Base-by-base conservation (phyloP, 192 early-diverging fungal genomes). In the Haplosporangium gracile region DNA sequence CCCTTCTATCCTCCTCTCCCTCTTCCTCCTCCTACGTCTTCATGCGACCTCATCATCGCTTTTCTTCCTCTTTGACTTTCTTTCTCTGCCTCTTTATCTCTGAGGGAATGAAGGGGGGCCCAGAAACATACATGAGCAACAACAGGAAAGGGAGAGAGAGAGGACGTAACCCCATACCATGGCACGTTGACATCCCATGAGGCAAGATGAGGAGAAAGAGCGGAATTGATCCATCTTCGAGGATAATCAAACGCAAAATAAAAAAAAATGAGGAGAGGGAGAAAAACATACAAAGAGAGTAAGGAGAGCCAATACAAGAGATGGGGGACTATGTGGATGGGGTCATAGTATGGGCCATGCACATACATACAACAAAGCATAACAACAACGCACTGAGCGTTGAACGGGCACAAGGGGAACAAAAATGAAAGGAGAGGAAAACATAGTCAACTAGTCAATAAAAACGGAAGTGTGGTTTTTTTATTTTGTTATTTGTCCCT, bases 171-270 rank as follows among this genome's bases (percentile, higher is more conserved):
- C 29, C 60, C 13, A 15, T 10, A 65, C 29, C 60, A 34, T 65
- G 26, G 29, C 60, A 32, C 29, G 60, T 34, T 65, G 60, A 65
- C 26, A 63, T 65, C n/a, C 60, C 60, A 65, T 65, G 60, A 65
- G 60, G 60, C 29, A 65, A 65, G 13, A 65, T 65, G 60, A 65
- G 60, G 60, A 65, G 60, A 65, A 65, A 65, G 60, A 29, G 11
- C 2, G 29, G 11, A 4, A 65, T 15, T 60, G 15, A 60, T 0
- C 55, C 29, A 65, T 32, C 10, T 0, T 29, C 11, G 11, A 65
- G 60, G 60, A 32, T 10, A 65, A 65, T 65, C 60, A 65, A 65
- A 57, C 55, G 10, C 9, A 26, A 65, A 13, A 13, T n/a, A 65
- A 65, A 10, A 65, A 65, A 63, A 55, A 65, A 65, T 16, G 26